Conservation (phyloP, 345 rosid species). For the Psidium friedrichsthalianum region DNA sequence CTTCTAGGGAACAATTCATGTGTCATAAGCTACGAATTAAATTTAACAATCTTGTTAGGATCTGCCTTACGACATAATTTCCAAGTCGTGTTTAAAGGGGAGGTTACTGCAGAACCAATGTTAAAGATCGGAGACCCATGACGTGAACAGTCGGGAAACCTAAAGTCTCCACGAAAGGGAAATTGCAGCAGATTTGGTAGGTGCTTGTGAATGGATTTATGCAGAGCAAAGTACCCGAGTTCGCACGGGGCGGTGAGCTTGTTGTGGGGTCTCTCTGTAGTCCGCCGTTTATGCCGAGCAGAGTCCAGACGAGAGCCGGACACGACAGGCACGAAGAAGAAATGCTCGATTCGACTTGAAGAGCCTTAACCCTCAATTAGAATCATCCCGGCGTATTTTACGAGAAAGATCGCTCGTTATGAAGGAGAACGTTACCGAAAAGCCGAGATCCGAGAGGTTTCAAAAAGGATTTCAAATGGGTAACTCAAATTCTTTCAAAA, state of each 20-base stretch:
- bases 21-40: neutral
- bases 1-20: neutral
- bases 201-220: neutral
- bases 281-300: neutral
- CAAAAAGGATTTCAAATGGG: neutral
- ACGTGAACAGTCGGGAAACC: neutral
- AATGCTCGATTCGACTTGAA: neutral
- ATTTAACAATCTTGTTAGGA: neutral
- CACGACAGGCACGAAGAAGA: neutral
- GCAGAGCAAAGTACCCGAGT: neutral
- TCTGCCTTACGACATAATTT: neutral
- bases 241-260: neutral
- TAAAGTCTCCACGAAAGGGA: neutral
- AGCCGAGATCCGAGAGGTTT: neutral
- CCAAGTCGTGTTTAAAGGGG: neutral
- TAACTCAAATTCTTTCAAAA: neutral
- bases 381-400: neutral
- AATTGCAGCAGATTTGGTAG: neutral
- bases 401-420: neutral
- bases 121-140: neutral
- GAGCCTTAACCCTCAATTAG: neutral
- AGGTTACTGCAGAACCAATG: neutral
- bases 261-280: neutral
- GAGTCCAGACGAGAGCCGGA: accelerated
- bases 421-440: neutral